Evolutionary conservation across 345 rosid genomes (phyloP).

Genomic region (Linum lewisii): DNA sequence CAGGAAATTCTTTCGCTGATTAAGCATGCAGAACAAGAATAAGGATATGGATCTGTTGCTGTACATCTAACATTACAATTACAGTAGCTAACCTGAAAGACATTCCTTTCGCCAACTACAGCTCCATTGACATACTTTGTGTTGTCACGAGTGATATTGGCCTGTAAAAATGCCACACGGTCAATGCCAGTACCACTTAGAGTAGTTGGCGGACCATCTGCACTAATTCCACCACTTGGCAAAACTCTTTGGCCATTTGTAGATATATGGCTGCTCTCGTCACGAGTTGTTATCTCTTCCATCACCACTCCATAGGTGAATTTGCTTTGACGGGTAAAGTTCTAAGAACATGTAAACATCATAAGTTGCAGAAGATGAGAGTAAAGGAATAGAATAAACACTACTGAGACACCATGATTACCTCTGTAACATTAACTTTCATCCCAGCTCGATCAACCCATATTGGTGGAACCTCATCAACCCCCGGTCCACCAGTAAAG

Average conservation of each 20-base stretch:
- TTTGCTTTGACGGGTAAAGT: slow-evolving; percentile 95
- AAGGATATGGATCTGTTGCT: neutral
- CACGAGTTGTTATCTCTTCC: slow-evolving; percentile 98
- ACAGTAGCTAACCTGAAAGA: slow-evolving; percentile 68
- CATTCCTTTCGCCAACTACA: slow-evolving; percentile 91
- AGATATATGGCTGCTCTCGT: slow-evolving; percentile 90
- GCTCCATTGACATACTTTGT: slow-evolving; percentile 92
- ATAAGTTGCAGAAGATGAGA: neutral
- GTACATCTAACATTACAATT: slow-evolving; percentile 1
- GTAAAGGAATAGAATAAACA: slow-evolving; percentile 1
- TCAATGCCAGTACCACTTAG: slow-evolving; percentile 96
- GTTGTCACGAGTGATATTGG: slow-evolving; percentile 94
- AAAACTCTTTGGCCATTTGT: slow-evolving; percentile 81
- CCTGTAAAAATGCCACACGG: slow-evolving; percentile 83
- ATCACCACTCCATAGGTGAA: slow-evolving; percentile 93
- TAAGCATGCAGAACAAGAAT: neutral
- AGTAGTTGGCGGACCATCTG: slow-evolving; percentile 99
- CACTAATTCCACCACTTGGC: slow-evolving; percentile 96
- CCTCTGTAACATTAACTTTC: slow-evolving; percentile 95
- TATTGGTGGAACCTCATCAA: slow-evolving; percentile 96
- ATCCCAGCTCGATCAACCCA: slow-evolving; percentile 99
- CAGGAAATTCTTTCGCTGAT: neutral
- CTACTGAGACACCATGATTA: slow-evolving; percentile 19
- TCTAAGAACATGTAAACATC: slow-evolving; percentile 31
- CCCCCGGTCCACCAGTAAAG: slow-evolving; percentile 96